Percentiles rank a stretch among this genome's conserved stretches.
These are phyloP conservation scores for Coemansia sp. DNA, from an alignment of 192 early-diverging fungal species.

Conservation along the genomic window DNA sequence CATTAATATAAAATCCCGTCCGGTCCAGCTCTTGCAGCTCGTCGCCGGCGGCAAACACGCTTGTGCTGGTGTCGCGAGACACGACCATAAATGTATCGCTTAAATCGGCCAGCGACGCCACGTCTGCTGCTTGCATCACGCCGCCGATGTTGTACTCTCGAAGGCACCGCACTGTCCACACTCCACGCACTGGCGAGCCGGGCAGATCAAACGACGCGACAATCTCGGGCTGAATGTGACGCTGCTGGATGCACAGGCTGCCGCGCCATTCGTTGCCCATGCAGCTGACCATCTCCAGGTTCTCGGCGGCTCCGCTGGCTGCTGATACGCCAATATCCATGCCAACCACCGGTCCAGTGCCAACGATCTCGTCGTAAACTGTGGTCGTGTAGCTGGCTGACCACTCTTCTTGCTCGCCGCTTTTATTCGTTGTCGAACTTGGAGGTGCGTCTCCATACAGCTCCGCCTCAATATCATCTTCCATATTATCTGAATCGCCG, in stretches of 20 bases:
- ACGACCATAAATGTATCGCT: slow-evolving; percentile 46
- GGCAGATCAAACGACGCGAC: slow-evolving; percentile 58
- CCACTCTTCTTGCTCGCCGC: slow-evolving; percentile 19
- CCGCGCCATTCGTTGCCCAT: slow-evolving; percentile 60
- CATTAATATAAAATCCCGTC: slow-evolving; percentile 70
- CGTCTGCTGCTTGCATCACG: slow-evolving; percentile 41
- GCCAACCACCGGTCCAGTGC: slow-evolving; percentile 75
- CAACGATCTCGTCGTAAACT: slow-evolving; percentile 76
- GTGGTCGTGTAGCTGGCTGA: slow-evolving; percentile 57
- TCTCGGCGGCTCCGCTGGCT: slow-evolving; percentile 8
- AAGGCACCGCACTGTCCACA: slow-evolving; percentile 43
- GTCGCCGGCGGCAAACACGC: slow-evolving; percentile 74
- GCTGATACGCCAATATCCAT: slow-evolving; percentile 67
- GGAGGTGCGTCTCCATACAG: slow-evolving; percentile 29
- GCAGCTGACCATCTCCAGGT: slow-evolving; percentile 62
- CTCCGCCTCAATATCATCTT: slow-evolving; percentile 28
- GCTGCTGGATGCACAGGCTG: slow-evolving; percentile 60
- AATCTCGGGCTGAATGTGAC: slow-evolving; percentile 63
- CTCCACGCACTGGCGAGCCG: slow-evolving; percentile 38
- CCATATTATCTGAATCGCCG: not conserved
- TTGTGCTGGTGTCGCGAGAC: slow-evolving; percentile 32
- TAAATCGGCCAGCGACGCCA: slow-evolving; percentile 23
- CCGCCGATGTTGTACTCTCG: slow-evolving; percentile 51
- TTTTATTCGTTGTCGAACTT: slow-evolving; percentile 8
- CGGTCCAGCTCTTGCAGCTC: slow-evolving; percentile 74